Conservation (phyloP, 768 basidiomycete species). For the Suillus fuscotomentosus region DNA sequence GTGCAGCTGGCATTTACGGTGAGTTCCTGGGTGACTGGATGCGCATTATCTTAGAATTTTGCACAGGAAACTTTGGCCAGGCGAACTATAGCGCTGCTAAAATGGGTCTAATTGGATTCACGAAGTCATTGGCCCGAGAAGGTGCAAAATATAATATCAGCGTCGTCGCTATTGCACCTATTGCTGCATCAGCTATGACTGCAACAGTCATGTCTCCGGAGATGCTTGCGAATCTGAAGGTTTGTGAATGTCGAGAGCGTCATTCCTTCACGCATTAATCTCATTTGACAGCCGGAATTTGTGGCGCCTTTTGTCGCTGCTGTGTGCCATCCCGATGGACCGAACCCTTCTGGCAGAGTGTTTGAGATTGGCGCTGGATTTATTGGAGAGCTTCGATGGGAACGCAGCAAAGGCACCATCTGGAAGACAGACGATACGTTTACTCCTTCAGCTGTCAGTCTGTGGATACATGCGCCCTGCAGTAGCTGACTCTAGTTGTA, state of each 20-base stretch:
- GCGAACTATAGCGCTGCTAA: constrained; percentile 98
- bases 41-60: not conserved
- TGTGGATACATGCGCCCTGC: not conserved
- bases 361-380: constrained; percentile 96
- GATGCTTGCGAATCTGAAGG: constrained; percentile 84
- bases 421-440: constrained; percentile 90
- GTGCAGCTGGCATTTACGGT: constrained; percentile 94
- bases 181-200: constrained; percentile 96
- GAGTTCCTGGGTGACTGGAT: constrained; percentile 16
- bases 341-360: constrained; percentile 75
- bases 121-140: constrained; percentile 89
- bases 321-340: constrained; percentile 81
- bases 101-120: constrained; percentile 92
- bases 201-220: constrained; percentile 94
- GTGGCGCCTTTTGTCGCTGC: constrained; percentile 92
- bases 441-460: constrained; percentile 86
- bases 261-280: not conserved
- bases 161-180: constrained; percentile 86
- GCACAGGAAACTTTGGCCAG: constrained; percentile 88
- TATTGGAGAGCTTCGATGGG: constrained; percentile 90
- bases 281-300: constrained; percentile 62
- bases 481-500: constrained; percentile 23
- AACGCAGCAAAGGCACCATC: constrained; percentile 80
- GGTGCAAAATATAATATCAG: constrained; percentile 91
- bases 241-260: constrained; percentile 22